A percentile compares a stretch with the other conserved stretches of the same genome.
These are phyloP conservation scores for Priceomyces medius DNA, from an alignment of 805 yeast species.

Conservation along the genomic window DNA sequence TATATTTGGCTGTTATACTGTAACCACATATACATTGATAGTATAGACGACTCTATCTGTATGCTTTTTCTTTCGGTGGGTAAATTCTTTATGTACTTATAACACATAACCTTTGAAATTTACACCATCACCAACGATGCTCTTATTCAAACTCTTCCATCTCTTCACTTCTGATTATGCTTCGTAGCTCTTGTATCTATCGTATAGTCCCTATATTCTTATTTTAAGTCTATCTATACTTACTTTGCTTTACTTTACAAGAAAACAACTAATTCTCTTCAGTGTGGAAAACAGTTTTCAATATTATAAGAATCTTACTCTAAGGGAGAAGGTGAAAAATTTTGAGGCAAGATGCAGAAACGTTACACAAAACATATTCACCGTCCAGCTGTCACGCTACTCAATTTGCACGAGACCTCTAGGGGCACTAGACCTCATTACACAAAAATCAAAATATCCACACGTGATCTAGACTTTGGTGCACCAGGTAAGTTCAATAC, in stretches of 20 bases:
- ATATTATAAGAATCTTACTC: background rate
- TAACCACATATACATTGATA: no score
- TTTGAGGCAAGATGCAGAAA: background rate
- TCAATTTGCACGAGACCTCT: background rate
- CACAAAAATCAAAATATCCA: no score
- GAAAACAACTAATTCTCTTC: slow-evolving; percentile 1
- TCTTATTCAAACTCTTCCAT: background rate
- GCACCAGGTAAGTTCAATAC: no score
- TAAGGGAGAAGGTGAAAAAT: slow-evolving; percentile 1
- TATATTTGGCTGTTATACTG: no score
- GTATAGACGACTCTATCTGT: no score
- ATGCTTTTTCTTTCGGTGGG: no score
- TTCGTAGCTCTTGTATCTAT: background rate
- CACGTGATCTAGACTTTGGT: no score
- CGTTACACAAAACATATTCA: slow-evolving; percentile 3
- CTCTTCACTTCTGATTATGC: background rate
- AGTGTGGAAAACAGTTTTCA: slow-evolving; percentile 1
- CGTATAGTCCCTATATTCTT: slow-evolving; percentile 5
- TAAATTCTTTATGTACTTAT: no score
- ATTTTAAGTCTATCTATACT: background rate
- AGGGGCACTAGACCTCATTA: background rate
- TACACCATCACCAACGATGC: background rate
- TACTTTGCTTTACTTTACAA: slow-evolving; percentile 5
- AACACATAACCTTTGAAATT: no score
- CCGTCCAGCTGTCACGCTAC: background rate